Evolutionary conservation across 495 filamentous ascomycete species (phyloP).

Genomic region (Talaromyces stipitatus): DNA sequence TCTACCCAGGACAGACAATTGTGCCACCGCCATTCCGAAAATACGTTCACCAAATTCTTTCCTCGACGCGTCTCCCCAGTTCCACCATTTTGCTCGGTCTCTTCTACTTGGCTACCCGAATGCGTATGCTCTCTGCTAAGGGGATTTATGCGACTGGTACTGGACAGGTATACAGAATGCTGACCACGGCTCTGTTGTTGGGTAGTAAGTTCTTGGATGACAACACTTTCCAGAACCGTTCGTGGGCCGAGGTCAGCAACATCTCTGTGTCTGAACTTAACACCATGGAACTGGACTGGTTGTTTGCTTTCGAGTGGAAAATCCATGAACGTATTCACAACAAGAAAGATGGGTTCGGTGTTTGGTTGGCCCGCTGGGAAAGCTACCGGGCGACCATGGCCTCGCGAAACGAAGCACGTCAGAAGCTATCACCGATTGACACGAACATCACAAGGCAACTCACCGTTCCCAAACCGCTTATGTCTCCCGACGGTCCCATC

Average conservation of each 20-base stretch:
- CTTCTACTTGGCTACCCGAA: constrained; percentile 77
- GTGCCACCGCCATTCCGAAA: constrained; percentile 80
- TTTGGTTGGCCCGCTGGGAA: constrained; percentile 81
- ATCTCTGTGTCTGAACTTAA: constrained; percentile 86
- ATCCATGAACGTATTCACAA: constrained; percentile 82
- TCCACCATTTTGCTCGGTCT: constrained; percentile 92
- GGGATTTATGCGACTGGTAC: constrained; percentile 52
- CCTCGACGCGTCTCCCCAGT: constrained; percentile 88
- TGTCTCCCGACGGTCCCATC: constrained; percentile 42
- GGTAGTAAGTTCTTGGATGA: constrained; percentile 98
- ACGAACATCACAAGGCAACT: constrained; percentile 50
- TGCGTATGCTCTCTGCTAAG: constrained; percentile 60
- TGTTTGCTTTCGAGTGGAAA: constrained; percentile 74
- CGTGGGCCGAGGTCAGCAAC: constrained; percentile 96
- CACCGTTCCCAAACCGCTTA: constrained; percentile 35
- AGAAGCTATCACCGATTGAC: constrained; percentile 62
- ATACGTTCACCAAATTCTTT: constrained; percentile 89
- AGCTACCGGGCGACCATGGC: constrained; percentile 62
- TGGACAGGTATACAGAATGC: constrained; percentile 80
- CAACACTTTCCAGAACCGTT: constrained; percentile 98
- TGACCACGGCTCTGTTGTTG: constrained; percentile 80
- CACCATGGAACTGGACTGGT: constrained; percentile 85
- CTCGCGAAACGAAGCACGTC: constrained; percentile 45
- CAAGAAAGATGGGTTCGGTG: constrained; percentile 67
- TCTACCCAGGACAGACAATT: constrained; percentile 52